Evolutionary conservation across 2,329 filamentous ascomycete genomes (phyloP).

Genomic region (Westerdykella ornata): DNA sequence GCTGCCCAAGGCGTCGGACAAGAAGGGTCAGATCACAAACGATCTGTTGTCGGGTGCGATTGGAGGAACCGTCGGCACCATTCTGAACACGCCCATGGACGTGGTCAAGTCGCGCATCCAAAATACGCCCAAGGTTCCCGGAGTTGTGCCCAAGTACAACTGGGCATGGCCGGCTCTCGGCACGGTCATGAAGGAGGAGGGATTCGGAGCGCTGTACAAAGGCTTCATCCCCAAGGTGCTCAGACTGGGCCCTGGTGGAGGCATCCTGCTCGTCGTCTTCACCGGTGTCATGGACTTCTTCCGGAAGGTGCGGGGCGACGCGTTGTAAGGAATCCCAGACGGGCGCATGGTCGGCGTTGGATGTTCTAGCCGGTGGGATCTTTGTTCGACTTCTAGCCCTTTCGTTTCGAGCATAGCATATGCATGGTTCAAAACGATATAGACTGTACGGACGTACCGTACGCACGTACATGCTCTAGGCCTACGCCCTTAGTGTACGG

Average conservation of each 20-base stretch:
- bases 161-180: constrained; percentile 88
- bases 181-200: constrained; percentile 88
- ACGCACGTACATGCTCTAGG: no score
- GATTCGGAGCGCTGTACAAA: constrained; percentile 89
- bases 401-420: no score
- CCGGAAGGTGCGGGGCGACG: constrained; percentile 55
- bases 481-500: no score
- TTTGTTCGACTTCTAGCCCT: no score
- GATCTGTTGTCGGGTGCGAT: constrained; percentile 80
- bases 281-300: constrained; percentile 92
- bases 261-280: constrained; percentile 76
- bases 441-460: no score
- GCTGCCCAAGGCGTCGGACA: constrained; percentile 72
- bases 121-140: constrained; percentile 80
- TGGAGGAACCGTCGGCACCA: constrained; percentile 84
- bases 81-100: constrained; percentile 92
- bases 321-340: no score
- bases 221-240: constrained; percentile 95
- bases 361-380: no score
- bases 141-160: constrained; percentile 87
- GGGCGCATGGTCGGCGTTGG: no score
- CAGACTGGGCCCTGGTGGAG: constrained; percentile 62
- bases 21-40: constrained; percentile 74
- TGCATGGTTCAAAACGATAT: no score
- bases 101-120: constrained; percentile 98